These are phyloP conservation scores for Tillandsia leiboldiana DNA, from an alignment of 176 grass and related monocot genomes.

Conservation along the genomic window DNA sequence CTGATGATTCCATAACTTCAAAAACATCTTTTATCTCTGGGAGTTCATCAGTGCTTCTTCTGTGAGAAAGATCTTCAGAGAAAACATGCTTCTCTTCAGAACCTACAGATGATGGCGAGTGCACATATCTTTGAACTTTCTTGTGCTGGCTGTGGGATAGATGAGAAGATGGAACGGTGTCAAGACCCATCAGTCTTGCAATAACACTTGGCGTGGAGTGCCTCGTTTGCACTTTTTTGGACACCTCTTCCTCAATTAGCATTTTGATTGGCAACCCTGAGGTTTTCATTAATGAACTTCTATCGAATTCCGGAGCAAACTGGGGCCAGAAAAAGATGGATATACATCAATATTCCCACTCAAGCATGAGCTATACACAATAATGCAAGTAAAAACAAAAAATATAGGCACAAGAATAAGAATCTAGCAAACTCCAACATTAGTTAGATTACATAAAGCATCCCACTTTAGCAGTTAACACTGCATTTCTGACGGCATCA, in stretches of 20 bases:
- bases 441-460: background rate
- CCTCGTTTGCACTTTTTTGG: slow-evolving; percentile 59
- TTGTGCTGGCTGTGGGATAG: slow-evolving; percentile 25
- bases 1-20: slow-evolving; percentile 64
- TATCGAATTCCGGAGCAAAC: slow-evolving; percentile 32
- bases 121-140: slow-evolving; percentile 19
- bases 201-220: slow-evolving; percentile 65
- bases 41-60: slow-evolving; percentile 43
- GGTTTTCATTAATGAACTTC: slow-evolving; percentile 39
- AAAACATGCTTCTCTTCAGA: slow-evolving; percentile 40
- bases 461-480: background rate
- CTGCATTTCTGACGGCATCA: background rate
- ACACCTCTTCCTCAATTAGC: slow-evolving; percentile 81
- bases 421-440: no score
- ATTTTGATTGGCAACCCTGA: slow-evolving; percentile 54
- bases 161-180: slow-evolving; percentile 48
- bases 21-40: slow-evolving; percentile 86
- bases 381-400: background rate
- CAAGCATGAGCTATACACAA: background rate
- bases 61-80: slow-evolving; percentile 27
- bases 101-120: slow-evolving; percentile 22
- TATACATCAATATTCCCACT: slow-evolving; percentile 16
- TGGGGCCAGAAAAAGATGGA: slow-evolving; percentile 20
- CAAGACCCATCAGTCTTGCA: slow-evolving; percentile 88
- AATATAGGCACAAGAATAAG: background rate